These are phyloP conservation scores for Thermothelomyces thermophilus DNA, from an alignment of 2,329 filamentous ascomycete genomes.

Conservation along the genomic window DNA sequence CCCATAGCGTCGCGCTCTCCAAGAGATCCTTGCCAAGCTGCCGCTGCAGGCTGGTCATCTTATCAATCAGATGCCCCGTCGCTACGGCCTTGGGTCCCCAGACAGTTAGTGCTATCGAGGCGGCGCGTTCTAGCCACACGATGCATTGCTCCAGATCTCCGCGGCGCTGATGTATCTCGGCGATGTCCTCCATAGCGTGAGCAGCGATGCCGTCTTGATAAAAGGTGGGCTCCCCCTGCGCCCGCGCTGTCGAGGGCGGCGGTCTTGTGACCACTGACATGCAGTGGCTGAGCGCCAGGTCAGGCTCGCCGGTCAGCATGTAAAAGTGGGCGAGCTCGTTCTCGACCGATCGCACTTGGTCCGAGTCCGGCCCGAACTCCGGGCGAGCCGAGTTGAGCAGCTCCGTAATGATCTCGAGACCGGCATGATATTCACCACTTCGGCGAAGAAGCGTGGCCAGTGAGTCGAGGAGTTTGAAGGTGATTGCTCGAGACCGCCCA, in stretches of 20 bases:
- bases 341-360: slow-evolving; percentile 21
- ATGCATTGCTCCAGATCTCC: slow-evolving; percentile 23
- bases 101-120: slow-evolving; percentile 19
- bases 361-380: slow-evolving; percentile 20
- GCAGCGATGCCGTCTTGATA: slow-evolving; percentile 24
- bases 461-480: slow-evolving; percentile 26
- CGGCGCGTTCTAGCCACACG: slow-evolving; percentile 23
- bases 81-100: slow-evolving; percentile 23
- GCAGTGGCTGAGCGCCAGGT: slow-evolving; percentile 22
- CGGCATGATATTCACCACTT: slow-evolving; percentile 23
- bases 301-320: slow-evolving; percentile 21
- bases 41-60: slow-evolving; percentile 22
- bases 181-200: slow-evolving; percentile 25
- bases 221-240: slow-evolving; percentile 8
- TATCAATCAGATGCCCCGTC: slow-evolving; percentile 24
- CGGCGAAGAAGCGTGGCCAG: slow-evolving; percentile 24
- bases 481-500: slow-evolving; percentile 21
- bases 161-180: slow-evolving; percentile 23
- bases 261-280: slow-evolving; percentile 23
- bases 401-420: slow-evolving; percentile 22
- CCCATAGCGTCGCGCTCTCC: slow-evolving; percentile 21
- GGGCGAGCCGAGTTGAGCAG: slow-evolving; percentile 20
- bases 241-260: neutral
- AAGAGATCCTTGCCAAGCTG: slow-evolving; percentile 22
- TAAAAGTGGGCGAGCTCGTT: slow-evolving; percentile 25